phyloP scores from a whole-genome alignment of 305 asterid species.

The Rubia occidens region DNA sequence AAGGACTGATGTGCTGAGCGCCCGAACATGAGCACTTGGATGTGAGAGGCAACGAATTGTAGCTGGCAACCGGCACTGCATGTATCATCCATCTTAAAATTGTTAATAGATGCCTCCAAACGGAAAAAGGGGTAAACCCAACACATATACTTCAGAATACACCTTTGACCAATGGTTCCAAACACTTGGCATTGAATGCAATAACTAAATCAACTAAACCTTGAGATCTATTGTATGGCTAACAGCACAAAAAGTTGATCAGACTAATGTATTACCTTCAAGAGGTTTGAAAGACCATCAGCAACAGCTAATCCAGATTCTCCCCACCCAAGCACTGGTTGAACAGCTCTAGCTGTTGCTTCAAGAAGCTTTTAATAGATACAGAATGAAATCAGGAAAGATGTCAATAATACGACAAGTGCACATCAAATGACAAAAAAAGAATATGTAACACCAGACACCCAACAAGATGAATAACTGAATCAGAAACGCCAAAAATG shows the following conservation, averaged over 20 bases:
- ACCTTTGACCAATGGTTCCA: background rate
- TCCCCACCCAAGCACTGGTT: conserved; percentile 84
- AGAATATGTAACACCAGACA: background rate
- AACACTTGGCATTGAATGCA: background rate
- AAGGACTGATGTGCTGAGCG: conserved; percentile 89
- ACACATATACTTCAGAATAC: background rate
- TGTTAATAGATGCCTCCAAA: background rate
- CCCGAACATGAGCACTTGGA: conserved; percentile 92
- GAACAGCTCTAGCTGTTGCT: conserved; percentile 83
- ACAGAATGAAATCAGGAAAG: conserved; percentile 1
- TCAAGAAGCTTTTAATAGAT: conserved; percentile 47
- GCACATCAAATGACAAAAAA: background rate
- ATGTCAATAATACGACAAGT: background rate
- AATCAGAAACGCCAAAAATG: background rate
- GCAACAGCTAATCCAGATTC: conserved; percentile 75
- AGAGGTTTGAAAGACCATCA: conserved; percentile 68
- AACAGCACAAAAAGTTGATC: background rate
- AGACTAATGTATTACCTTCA: conserved; percentile 44
- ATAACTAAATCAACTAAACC: background rate
- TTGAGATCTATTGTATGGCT: too few relatives aligned
- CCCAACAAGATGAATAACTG: background rate
- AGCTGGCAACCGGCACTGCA: conserved; percentile 81
- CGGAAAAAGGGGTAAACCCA: background rate
- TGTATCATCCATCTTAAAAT: background rate
- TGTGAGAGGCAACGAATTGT: conserved; percentile 76